These are phyloP conservation scores for Intubia oerlemansii DNA, from an alignment of 2,329 filamentous ascomycete genomes.

Conservation along the genomic window DNA sequence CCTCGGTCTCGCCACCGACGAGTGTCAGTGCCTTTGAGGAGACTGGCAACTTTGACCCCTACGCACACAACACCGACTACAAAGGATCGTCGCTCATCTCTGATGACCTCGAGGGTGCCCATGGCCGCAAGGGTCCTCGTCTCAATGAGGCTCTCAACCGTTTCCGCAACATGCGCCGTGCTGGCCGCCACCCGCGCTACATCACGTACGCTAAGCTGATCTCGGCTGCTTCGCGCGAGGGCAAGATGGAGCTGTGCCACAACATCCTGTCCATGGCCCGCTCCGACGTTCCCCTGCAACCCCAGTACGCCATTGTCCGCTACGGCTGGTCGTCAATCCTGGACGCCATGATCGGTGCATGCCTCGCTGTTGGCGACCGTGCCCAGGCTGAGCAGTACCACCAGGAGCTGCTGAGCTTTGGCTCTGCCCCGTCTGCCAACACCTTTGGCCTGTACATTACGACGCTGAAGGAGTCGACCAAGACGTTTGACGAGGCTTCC, in stretches of 20 bases:
- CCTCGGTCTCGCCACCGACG: conserved; percentile 31
- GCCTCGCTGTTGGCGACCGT: conserved; percentile 63
- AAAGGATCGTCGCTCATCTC: conserved; percentile 82
- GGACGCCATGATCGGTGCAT: conserved; percentile 90
- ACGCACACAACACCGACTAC: conserved; percentile 77
- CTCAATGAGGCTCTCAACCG: conserved; percentile 63
- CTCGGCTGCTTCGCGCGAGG: conserved; percentile 65
- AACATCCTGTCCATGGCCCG: conserved; percentile 82
- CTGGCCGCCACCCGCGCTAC: conserved; percentile 80
- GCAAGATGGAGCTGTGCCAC: conserved; percentile 60
- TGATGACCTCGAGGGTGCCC: conserved; percentile 66
- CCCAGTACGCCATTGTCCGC: conserved; percentile 68
- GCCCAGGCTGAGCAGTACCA: conserved; percentile 69
- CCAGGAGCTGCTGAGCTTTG: conserved; percentile 77
- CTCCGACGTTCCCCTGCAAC: conserved; percentile 64
- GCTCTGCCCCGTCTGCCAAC: conserved; percentile 81
- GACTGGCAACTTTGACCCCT: conserved; percentile 53
- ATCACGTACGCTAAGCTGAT: conserved; percentile 96
- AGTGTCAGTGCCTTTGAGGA: conserved; percentile 54
- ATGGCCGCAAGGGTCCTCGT: conserved; percentile 49
- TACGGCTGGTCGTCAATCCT: conserved; percentile 95
- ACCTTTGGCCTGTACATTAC: conserved; percentile 98
- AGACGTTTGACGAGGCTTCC: conserved; percentile 93
- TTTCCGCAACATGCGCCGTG: conserved; percentile 82
- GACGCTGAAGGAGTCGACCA: conserved; percentile 90